phyloP scores from a whole-genome alignment of 306 rosid species.

The barrel medic (Medicago truncatula) region DNA sequence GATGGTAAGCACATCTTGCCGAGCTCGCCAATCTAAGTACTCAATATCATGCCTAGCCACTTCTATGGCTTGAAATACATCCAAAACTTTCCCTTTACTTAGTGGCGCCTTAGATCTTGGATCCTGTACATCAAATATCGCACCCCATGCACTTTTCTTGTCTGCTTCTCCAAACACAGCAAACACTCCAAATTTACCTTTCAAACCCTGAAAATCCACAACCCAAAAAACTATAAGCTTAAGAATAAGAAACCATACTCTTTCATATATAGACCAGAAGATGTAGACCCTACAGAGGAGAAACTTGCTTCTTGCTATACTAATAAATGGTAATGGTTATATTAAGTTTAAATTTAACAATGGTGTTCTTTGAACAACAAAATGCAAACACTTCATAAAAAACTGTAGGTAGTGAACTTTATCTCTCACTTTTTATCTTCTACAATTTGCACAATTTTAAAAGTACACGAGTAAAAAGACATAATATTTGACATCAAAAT shows the following conservation, averaged over 20 bases:
- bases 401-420: background rate
- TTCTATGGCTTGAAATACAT: constrained; percentile 81
- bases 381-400: background rate
- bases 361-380: background rate
- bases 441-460: background rate
- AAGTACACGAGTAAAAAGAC: background rate
- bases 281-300: background rate
- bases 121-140: constrained; percentile 95
- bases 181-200: constrained; percentile 72
- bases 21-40: constrained; percentile 98
- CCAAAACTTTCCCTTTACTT: constrained; percentile 79
- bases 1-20: constrained; percentile 91
- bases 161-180: constrained; percentile 77
- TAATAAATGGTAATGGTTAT: constrained; percentile 4
- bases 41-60: constrained; percentile 88
- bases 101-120: constrained; percentile 81
- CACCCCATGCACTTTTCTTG: constrained; percentile 79
- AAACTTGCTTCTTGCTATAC: constrained; percentile 12
- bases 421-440: background rate
- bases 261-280: constrained; percentile 1
- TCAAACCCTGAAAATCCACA: constrained; percentile 68
- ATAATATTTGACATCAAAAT: background rate
- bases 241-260: background rate
- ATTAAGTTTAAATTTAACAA: background rate
- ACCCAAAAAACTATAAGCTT: constrained; percentile 18